phyloP scores from a whole-genome alignment of 257 asterid species.

The Solanum rostratum region DNA sequence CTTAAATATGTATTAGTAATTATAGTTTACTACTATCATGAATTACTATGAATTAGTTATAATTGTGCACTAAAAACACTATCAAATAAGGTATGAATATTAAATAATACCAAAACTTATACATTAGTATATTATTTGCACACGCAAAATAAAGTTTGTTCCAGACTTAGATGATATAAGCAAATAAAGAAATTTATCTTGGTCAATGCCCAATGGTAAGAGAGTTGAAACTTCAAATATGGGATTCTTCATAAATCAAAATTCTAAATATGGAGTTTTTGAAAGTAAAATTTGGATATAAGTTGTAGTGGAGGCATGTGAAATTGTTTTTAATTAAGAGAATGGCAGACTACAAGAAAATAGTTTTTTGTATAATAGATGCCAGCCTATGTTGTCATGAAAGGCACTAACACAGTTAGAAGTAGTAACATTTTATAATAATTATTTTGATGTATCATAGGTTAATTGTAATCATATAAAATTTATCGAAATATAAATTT shows the following conservation, averaged over 20 bases:
- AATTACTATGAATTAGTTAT: too few species aligned
- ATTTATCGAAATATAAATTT: too few species aligned
- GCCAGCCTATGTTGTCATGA: not conserved
- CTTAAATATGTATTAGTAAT: too few species aligned
- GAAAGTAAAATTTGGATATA: not conserved
- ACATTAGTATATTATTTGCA: too few species aligned
- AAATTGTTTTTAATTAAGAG: not conserved
- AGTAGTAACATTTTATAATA: not conserved
- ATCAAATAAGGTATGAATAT: too few species aligned
- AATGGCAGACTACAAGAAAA: not conserved
- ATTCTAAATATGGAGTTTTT: not conserved
- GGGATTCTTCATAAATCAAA: not conserved
- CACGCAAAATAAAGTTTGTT: too few species aligned
- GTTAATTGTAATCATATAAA: too few species aligned
- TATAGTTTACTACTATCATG: too few species aligned
- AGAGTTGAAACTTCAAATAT: not conserved
- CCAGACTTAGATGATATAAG: not conserved
- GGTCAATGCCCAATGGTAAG: not conserved
- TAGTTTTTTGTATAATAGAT: not conserved
- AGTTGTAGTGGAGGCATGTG: not conserved
- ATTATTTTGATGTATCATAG: too few species aligned
- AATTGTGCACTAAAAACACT: too few species aligned
- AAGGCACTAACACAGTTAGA: not conserved
- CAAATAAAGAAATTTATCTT: not conserved
- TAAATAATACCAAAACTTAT: too few species aligned